Percentiles rank a stretch among this genome's conserved stretches.
These are phyloP conservation scores for Neofusicoccum sp. DNA, from an alignment of 2,329 filamentous ascomycete species.

Conservation along the genomic window DNA sequence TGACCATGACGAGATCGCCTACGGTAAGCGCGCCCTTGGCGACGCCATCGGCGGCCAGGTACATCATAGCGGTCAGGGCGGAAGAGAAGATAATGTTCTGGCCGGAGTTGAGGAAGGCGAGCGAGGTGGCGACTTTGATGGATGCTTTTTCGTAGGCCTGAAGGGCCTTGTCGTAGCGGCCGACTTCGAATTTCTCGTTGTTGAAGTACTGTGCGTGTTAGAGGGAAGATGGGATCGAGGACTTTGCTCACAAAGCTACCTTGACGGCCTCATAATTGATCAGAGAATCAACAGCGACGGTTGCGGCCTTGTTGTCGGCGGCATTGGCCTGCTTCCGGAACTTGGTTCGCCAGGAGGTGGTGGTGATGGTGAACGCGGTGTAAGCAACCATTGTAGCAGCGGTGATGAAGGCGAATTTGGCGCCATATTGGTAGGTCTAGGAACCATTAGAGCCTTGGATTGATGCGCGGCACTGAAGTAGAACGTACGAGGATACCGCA, in stretches of 20 bases:
- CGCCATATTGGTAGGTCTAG: conserved; percentile 87
- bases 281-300: conserved; percentile 90
- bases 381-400: conserved; percentile 89
- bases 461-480: neutral
- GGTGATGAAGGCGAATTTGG: conserved; percentile 88
- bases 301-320: conserved; percentile 92
- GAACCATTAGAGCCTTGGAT: neutral
- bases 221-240: neutral
- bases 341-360: conserved; percentile 94
- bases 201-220: conserved; percentile 70
- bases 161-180: conserved; percentile 83
- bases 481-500: conserved; percentile 75
- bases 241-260: conserved; percentile 25
- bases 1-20: conserved; percentile 97
- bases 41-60: conserved; percentile 86
- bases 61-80: conserved; percentile 97
- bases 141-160: conserved; percentile 86
- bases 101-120: conserved; percentile 89
- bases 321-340: conserved; percentile 94
- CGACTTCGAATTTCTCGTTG: conserved; percentile 93
- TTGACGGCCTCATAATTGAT: conserved; percentile 99
- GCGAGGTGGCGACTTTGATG: conserved; percentile 93
- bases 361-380: conserved; percentile 93
- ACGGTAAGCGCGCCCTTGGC: conserved; percentile 79
- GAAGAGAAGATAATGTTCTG: conserved; percentile 97